These are phyloP conservation scores for Penicillium paradoxum DNA, from an alignment of 495 filamentous ascomycete genomes.

Conservation along the genomic window DNA sequence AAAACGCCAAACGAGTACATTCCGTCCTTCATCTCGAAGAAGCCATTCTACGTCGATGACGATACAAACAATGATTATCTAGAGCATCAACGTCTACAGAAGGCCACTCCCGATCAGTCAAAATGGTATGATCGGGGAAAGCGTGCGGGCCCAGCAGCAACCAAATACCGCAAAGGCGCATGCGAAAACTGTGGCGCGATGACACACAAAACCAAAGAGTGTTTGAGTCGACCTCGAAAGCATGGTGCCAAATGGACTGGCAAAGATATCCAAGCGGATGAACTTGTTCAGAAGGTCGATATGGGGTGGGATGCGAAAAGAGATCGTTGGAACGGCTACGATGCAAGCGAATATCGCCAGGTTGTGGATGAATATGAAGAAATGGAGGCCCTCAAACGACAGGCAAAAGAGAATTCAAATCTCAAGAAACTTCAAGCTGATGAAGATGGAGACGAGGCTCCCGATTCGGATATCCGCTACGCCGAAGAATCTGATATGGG, in stretches of 20 bases:
- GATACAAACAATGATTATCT: constrained; percentile 84
- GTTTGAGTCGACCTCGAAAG: constrained; percentile 82
- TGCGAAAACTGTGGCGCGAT: constrained; percentile 98
- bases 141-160: constrained; percentile 74
- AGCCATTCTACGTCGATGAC: constrained; percentile 92
- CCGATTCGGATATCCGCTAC: constrained; percentile 68
- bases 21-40: constrained; percentile 94
- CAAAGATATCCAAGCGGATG: constrained; percentile 88
- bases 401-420: constrained; percentile 41
- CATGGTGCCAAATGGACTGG: constrained; percentile 91
- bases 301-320: constrained; percentile 97
- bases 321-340: constrained; percentile 96
- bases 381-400: constrained; percentile 72
- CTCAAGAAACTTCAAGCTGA: constrained; percentile 45
- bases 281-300: constrained; percentile 76
- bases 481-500: constrained; percentile 98
- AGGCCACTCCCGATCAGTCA: constrained; percentile 55
- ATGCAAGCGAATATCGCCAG: constrained; percentile 75
- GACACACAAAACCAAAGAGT: constrained; percentile 94
- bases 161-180: constrained; percentile 95
- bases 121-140: constrained; percentile 90
- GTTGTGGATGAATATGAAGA: constrained; percentile 87
- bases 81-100: constrained; percentile 90
- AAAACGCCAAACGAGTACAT: constrained; percentile 98
- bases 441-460: constrained; percentile 51